Percentiles rank a stretch among this genome's conserved stretches.
Evolutionary conservation across 1,284 basidiomycete species (phyloP).

Genomic region (Trichosporon faecale): DNA sequence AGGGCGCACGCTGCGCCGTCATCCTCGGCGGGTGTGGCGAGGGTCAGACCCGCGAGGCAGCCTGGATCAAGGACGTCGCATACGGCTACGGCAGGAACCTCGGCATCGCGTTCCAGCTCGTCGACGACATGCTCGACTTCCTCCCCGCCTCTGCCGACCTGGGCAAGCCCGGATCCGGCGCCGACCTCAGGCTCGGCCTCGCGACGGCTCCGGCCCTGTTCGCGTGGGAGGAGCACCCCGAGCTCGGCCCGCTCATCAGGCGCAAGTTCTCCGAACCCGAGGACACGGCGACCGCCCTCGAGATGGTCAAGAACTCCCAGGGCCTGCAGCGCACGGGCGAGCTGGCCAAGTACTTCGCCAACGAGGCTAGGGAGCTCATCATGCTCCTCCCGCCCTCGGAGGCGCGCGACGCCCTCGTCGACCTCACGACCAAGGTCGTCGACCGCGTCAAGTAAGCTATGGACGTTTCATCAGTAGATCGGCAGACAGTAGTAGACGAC

Average conservation of each 20-base stretch:
- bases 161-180: constrained; percentile 77
- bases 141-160: constrained; percentile 64
- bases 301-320: constrained; percentile 68
- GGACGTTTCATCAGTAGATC: not conserved
- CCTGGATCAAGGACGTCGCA: constrained; percentile 86
- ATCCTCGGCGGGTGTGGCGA: constrained; percentile 74
- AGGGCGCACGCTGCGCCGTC: constrained; percentile 81
- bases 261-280: constrained; percentile 78
- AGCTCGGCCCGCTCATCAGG: constrained; percentile 72
- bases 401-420: constrained; percentile 65
- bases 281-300: constrained; percentile 76
- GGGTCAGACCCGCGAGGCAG: constrained; percentile 54
- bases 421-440: constrained; percentile 52
- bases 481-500: not conserved
- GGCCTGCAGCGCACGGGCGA: constrained; percentile 75
- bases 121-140: constrained; percentile 89
- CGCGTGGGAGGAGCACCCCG: constrained; percentile 83
- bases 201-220: constrained; percentile 92
- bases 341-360: constrained; percentile 73
- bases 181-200: constrained; percentile 80
- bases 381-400: constrained; percentile 75
- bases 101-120: constrained; percentile 93
- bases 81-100: constrained; percentile 87
- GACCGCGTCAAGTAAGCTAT: constrained; percentile 49
- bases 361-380: constrained; percentile 70